Percentiles rank a stretch among this genome's conserved stretches.
These are phyloP conservation scores for Cordyceps cateniannulata DNA, from an alignment of 2,329 filamentous ascomycete genomes.

Conservation along the genomic window DNA sequence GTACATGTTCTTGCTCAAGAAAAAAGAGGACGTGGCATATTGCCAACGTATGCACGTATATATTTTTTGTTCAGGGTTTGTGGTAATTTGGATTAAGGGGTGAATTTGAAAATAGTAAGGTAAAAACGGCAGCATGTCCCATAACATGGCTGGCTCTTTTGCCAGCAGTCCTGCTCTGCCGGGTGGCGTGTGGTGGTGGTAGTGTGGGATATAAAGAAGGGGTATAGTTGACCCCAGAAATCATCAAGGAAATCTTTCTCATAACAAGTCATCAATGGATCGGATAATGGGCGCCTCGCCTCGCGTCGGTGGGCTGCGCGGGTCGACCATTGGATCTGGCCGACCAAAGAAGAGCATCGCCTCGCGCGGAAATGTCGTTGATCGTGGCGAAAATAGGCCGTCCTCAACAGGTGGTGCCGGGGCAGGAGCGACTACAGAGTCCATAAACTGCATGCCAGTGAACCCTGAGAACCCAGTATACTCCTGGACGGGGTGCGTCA, in stretches of 20 bases:
- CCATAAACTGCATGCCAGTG: conserved; percentile 45
- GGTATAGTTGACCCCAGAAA: not conserved
- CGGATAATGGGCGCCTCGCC: conserved; percentile 69
- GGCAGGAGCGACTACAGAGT: conserved; percentile 44
- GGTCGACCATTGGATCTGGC: conserved; percentile 51
- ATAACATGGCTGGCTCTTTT: not conserved
- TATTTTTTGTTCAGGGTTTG: not conserved
- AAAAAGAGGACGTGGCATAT: not conserved
- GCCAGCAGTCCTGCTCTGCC: conserved; percentile 11
- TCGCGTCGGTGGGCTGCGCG: conserved; percentile 66
- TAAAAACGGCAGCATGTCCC: not conserved
- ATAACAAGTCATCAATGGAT: conserved; percentile 73
- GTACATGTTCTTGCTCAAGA: not conserved
- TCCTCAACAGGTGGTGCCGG: conserved; percentile 21
- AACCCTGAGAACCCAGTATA: not conserved
- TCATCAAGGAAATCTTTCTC: conserved; percentile 21
- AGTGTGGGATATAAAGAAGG: not conserved
- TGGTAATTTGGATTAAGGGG: conserved; percentile 4
- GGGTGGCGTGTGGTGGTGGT: not conserved
- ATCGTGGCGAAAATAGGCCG: conserved; percentile 47
- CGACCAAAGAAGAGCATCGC: conserved; percentile 46
- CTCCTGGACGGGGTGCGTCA: conserved; percentile 60
- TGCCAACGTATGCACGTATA: conserved; percentile 14
- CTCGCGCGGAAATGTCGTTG: conserved; percentile 47
- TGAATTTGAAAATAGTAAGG: not conserved